Base-by-base conservation (phyloP, 768 basidiomycete genomes). In the Tulasnella sp. region DNA sequence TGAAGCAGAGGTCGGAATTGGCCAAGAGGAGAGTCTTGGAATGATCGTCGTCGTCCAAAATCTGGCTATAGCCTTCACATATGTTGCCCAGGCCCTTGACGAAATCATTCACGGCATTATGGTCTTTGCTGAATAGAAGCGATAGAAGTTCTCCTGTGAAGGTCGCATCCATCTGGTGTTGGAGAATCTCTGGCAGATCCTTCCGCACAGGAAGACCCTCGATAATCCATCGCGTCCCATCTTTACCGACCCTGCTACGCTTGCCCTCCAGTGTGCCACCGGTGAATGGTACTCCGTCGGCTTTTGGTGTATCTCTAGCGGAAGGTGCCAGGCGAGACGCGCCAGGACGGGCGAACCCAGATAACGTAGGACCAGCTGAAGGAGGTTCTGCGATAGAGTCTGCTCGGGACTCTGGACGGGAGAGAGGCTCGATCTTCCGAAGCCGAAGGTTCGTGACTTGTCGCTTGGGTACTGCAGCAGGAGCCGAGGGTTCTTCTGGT, bases 61-160 rank as follows among this genome's bases (percentile, higher is more conserved):
- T 19, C 3, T 21, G 27, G 2, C 11, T 34, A 69, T 82, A 92
- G 65, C 89, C 84, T 1, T 93, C 88, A 52, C 81, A 77, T 19
- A 98, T 74, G 48, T 72, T 75, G 5, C 77, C 73, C 51, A 98
- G 69, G 5, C 86, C 94, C n/a, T 74, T 73, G 52, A 94, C 76
- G 64, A 86, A 83, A 67, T 98, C 96, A 63, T 90, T 93, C 62
- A 97, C 84, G 5, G 92, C 89, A 62, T 85, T 88, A 68, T 97
- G 96, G 64, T 96, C 96, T 59, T 86, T 87, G 65, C 94, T 97
- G 73, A 97, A 99, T 27, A 99, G 74, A 27, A 79, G 79, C 4
- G 78, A 69, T 11, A 86, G 68, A 2, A 98, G 70, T 2, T 92
- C 85, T 60, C 83, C 81, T 2, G 85, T 84, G 5, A 79, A 75